Percentiles rank a stretch among this genome's conserved stretches.
Evolutionary conservation across 129 eudicot species (phyloP).

Genomic region (Rutidosis leptorrhynchoides): DNA sequence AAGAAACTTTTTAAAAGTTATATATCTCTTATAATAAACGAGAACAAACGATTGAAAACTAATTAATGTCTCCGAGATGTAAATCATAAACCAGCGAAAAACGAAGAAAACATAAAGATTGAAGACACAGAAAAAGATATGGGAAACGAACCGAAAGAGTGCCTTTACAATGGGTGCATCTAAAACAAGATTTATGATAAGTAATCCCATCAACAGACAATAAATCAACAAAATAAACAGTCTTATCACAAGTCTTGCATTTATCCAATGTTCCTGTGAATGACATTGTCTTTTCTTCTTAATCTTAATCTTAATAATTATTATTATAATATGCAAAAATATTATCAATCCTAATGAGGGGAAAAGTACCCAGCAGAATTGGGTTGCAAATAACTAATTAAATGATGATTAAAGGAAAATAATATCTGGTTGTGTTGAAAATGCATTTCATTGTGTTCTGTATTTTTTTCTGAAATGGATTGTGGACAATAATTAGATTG

Average conservation of each 20-base stretch:
- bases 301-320: too few relatives aligned
- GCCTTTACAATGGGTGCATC: constrained; percentile 90
- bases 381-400: too few relatives aligned
- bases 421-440: constrained; percentile 22
- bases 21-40: too few relatives aligned
- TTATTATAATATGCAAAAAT: constrained; percentile 15
- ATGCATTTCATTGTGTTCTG: constrained; percentile 25
- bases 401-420: constrained; percentile 35
- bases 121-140: neutral
- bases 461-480: constrained; percentile 25
- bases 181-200: constrained; percentile 84
- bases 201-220: constrained; percentile 78
- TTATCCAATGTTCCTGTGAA: constrained; percentile 94
- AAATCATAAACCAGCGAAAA: too few relatives aligned
- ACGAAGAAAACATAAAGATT: too few relatives aligned
- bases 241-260: constrained; percentile 93
- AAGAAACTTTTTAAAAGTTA: too few relatives aligned
- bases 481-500: constrained; percentile 24
- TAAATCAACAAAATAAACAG: constrained; percentile 87
- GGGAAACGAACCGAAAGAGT: constrained; percentile 69
- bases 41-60: neutral
- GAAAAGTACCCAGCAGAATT: too few relatives aligned
- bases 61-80: neutral
- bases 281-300: constrained; percentile 51
- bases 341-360: constrained; percentile 5